A percentile compares a stretch with the other conserved stretches of the same genome.
These are phyloP conservation scores for Arthroderma sp. DNA, from an alignment of 2,329 filamentous ascomycete genomes.

Conservation along the genomic window DNA sequence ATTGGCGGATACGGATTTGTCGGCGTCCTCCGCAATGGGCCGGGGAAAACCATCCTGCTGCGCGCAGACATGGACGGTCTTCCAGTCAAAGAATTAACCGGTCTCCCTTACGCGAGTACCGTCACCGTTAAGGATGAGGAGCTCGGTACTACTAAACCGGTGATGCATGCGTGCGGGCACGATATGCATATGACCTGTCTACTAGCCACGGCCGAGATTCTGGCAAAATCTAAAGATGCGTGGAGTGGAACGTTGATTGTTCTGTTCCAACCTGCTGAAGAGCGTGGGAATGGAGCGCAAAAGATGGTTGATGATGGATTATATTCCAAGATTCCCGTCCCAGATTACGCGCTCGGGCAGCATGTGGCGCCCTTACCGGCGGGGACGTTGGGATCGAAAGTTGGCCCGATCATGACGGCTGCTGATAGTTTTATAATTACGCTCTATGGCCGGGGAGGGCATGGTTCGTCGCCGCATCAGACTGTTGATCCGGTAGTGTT, in stretches of 20 bases:
- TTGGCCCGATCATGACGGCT: constrained; percentile 31
- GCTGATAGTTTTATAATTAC: constrained; percentile 38
- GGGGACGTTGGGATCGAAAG: constrained; percentile 26
- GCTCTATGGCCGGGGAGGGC: constrained; percentile 46
- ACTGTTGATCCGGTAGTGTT: constrained; percentile 47
- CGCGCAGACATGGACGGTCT: constrained; percentile 40
- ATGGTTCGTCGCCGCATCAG: constrained; percentile 44
- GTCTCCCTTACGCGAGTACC: constrained; percentile 35
- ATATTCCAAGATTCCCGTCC: constrained; percentile 39
- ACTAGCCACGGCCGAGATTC: constrained; percentile 39
- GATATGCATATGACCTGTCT: constrained; percentile 48
- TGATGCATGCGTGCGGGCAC: constrained; percentile 51
- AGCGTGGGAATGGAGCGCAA: constrained; percentile 48
- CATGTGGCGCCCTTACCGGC: constrained; percentile 40
- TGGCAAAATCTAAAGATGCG: constrained; percentile 30
- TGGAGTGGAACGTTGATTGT: constrained; percentile 54
- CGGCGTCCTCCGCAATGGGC: constrained; percentile 31
- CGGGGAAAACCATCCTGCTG: constrained; percentile 33
- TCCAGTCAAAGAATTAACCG: constrained; percentile 36
- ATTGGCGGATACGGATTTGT: constrained; percentile 35
- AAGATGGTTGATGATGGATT: constrained; percentile 50
- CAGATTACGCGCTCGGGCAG: constrained; percentile 44
- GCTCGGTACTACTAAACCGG: constrained; percentile 39
- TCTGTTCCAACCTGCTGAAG: constrained; percentile 56
- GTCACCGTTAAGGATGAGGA: constrained; percentile 32